These are phyloP conservation scores for Chenopodium suecicum DNA, from an alignment of 148 eudicot species.

Conservation along the genomic window DNA sequence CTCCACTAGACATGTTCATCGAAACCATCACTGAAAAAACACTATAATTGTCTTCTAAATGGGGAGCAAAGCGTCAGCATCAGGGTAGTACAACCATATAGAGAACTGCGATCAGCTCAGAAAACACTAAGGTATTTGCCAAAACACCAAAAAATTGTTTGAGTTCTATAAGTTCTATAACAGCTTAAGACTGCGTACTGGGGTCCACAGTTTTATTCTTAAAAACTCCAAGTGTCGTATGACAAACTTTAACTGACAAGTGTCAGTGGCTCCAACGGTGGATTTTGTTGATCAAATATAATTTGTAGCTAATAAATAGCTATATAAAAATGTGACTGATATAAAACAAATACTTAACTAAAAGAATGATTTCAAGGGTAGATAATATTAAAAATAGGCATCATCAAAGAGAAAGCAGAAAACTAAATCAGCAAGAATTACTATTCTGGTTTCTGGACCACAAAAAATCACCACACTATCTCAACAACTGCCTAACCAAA, in stretches of 20 bases:
- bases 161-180: neutral
- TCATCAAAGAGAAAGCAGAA: too few species aligned
- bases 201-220: neutral
- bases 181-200: neutral
- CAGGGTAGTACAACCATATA: neutral
- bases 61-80: neutral
- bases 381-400: too few species aligned
- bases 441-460: too few species aligned
- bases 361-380: too few species aligned
- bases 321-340: too few species aligned
- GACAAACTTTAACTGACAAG: neutral
- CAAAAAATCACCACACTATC: too few species aligned
- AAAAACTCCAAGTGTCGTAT: neutral
- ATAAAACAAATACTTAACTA: too few species aligned
- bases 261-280: neutral
- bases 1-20: neutral
- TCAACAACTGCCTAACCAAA: too few species aligned
- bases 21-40: neutral
- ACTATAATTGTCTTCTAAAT: neutral
- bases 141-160: neutral
- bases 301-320: too few species aligned
- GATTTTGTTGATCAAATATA: too few species aligned
- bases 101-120: neutral
- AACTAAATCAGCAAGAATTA: too few species aligned
- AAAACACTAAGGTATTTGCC: neutral